Percentiles rank a stretch among this genome's conserved stretches.
These are phyloP conservation scores for Paramecium bursaria DNA, from an alignment of 73 alveolate species.

Conservation along the genomic window DNA sequence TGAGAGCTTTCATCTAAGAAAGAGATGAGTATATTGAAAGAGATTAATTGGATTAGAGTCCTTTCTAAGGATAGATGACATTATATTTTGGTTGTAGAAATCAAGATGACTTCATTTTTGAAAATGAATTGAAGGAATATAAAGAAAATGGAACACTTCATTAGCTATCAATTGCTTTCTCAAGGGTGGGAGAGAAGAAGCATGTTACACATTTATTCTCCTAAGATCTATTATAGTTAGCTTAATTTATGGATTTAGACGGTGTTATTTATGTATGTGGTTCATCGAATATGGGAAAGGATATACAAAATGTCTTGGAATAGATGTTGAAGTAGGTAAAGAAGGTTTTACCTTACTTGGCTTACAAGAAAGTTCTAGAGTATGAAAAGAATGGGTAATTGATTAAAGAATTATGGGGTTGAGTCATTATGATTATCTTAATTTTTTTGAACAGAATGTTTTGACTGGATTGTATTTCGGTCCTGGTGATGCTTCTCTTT, in stretches of 20 bases:
- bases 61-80: conserved; percentile 48
- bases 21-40: conserved; percentile 64
- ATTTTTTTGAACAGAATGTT: conserved; percentile 45
- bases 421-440: conserved; percentile 57
- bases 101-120: conserved; percentile 74
- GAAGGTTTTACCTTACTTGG: conserved; percentile 60
- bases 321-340: conserved; percentile 59
- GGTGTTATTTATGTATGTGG: conserved; percentile 69
- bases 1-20: conserved; percentile 82
- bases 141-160: conserved; percentile 71
- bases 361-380: conserved; percentile 57
- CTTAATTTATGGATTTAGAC: conserved; percentile 22
- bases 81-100: conserved; percentile 79
- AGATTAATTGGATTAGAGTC: conserved; percentile 67
- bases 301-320: conserved; percentile 30
- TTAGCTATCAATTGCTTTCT: conserved; percentile 77
- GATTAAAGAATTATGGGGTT: conserved; percentile 70
- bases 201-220: conserved; percentile 75
- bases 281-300: conserved; percentile 57
- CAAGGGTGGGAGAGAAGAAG: conserved; percentile 79
- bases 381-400: conserved; percentile 36
- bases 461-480: conserved; percentile 55
- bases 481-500: conserved; percentile 57
- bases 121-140: conserved; percentile 75
- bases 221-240: conserved; percentile 59